Conservation (phyloP, 768 basidiomycete genomes). For the Suillus subalutaceus region DNA sequence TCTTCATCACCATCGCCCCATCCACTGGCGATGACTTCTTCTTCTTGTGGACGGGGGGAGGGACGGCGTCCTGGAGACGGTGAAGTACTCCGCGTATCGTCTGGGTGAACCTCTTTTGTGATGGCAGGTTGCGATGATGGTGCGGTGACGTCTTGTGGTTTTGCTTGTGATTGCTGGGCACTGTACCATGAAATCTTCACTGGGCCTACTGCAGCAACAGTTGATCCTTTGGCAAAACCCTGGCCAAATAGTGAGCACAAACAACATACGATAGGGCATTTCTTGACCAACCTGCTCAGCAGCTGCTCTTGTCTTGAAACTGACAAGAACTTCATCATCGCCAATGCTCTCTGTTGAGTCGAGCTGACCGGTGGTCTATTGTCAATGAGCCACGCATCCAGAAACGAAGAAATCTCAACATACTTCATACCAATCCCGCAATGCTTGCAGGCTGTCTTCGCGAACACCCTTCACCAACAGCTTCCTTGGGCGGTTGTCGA, state of each 20-base stretch:
- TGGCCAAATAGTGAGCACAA: constrained; percentile 32
- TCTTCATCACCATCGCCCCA: constrained; percentile 74
- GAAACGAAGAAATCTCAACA: constrained; percentile 11
- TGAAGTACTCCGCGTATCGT: constrained; percentile 27
- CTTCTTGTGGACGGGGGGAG: constrained; percentile 49
- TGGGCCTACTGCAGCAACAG: constrained; percentile 65
- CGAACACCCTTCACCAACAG: constrained; percentile 72
- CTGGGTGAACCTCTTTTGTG: constrained; percentile 25
- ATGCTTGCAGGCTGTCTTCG: constrained; percentile 54
- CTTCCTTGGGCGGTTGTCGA: constrained; percentile 88
- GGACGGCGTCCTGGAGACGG: constrained; percentile 21
- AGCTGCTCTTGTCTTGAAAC: constrained; percentile 70
- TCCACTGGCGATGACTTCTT: constrained; percentile 65
- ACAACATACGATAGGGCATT: constrained; percentile 8
- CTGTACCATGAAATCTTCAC: constrained; percentile 72
- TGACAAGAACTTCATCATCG: constrained; percentile 61
- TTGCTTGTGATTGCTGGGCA: constrained; percentile 29
- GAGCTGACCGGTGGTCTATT: constrained; percentile 68
- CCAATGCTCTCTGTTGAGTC: constrained; percentile 62
- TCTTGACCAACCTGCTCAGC: constrained; percentile 72
- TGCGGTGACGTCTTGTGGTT: constrained; percentile 22
- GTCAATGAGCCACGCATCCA: constrained; percentile 11
- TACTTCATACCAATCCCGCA: constrained; percentile 88
- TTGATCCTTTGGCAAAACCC: constrained; percentile 73
- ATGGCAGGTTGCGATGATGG: constrained; percentile 23